Base-by-base conservation (phyloP, 768 basidiomycete genomes). In the Trametopsis cervina region DNA sequence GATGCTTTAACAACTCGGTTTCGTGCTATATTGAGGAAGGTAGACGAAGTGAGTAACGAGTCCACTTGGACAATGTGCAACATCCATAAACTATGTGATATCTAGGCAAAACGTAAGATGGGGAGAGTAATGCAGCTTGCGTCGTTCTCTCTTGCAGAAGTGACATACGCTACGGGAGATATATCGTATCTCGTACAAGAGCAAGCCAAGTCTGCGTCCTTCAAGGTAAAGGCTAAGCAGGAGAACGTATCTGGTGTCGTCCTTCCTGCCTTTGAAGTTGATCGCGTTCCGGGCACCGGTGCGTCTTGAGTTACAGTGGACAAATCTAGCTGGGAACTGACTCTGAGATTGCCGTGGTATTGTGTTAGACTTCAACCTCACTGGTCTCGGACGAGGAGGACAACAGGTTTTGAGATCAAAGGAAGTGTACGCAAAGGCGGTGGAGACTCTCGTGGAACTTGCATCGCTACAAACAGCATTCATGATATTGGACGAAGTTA, bases 201-300 rank as follows among this genome's bases (percentile, higher is more conserved):
- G 65, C 88, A 91, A 55, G 94, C 91, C 23, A 88, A 89, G 61
- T 74, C 81, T 25, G 96, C 95, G 0, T 80, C 88, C 0, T 98
- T 98, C 74, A 83, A 81, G 57, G 93, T 99, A 36, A 88, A 86
- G 67, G 85, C 94, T 12, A 91, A 83, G 66, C 93, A 96, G 65
- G 96, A 99, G 72, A 99, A 99, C 58, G 96, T 99, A 0, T 93
- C 90, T 25, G 96, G 96, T 54, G 95, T 98, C 27, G 82, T 98
- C 17, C 70, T 99, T 17, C 96, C 96, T 40, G 85, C 92, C 0
- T 99, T 99, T 57, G 95, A 97, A 57, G 85, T 86, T 12, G 91
- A 93, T 61, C 81, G 92, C 40, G 83, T 85, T 5, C 66, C 81
- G 27, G 90, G 91, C 42, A 89, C 84, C 56, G 94, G 92, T 89